Evolutionary conservation across 805 yeast genomes (phyloP), one percentile per base, ranked within the genome.

Genomic region (Zygosaccharomyces kombuchaensis): DNA sequence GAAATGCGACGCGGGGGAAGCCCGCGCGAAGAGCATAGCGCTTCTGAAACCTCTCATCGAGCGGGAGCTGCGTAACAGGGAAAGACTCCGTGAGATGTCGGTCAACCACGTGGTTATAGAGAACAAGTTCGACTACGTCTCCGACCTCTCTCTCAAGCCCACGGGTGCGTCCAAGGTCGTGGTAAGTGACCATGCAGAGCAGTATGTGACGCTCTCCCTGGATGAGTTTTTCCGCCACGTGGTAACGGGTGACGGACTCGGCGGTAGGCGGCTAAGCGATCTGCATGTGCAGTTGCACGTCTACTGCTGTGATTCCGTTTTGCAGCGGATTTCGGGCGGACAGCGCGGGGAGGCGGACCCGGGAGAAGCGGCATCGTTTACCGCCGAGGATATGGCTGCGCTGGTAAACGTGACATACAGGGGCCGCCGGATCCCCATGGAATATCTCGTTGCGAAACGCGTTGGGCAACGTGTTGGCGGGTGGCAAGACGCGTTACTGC

Each of bases 151-250:
- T 34, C 63, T 82, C 37, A 58, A 53, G 13, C 70, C 72, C 32
- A 67, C 78, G 1, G 81, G 73, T 36, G 84, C 87, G 1, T 74
- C 86, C 0, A 78, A 74, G 47, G 56, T 80, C 27, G 69, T 80
- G 0, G 43, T 77, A 4, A 58, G 65, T 14, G 47, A 56, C 9
- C 56, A 59, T 0, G 61, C n/a, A n/a, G n/a, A 68, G 22, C 61
- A 61, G 4, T 62, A 65, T 14, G 64, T 68, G 54, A 60, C 55
- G 22, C 58, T 64, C 60, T 67, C 58, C 50, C 52, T 62, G 57
- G 47, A 47, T 48, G 57, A 58, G 59, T 74, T 56, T 14, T 25
- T 38, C 16, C 21, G 14, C 16, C 9, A 17, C 16, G 16, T 25
- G 7, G 16, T 5, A 9, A 34, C 19, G 16, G 32, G 23, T 13